Percentiles rank a stretch among this genome's conserved stretches.
Evolutionary conservation across 78 protist genomes (phyloP).

Genomic region (Emiliania huxleyi): DNA sequence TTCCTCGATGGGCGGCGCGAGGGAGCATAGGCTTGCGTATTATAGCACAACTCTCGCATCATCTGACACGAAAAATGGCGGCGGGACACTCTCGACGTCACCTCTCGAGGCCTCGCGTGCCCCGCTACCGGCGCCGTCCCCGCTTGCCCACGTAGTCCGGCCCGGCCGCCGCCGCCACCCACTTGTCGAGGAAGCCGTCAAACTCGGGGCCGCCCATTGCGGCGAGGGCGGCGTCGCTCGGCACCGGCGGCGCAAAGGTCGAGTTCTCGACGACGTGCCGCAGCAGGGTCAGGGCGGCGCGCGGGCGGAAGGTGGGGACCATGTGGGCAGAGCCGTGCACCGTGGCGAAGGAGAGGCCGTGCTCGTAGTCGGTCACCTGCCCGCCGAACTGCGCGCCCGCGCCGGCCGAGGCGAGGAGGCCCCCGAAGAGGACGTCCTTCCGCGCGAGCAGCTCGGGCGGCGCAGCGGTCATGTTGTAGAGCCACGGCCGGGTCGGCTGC

Average conservation of each 20-base stretch:
- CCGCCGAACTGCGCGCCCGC: slow-evolving; percentile 9
- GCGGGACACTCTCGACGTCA: no score
- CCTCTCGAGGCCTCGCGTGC: no score
- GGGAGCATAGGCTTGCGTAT: no score
- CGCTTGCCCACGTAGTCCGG: no score
- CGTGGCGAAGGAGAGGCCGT: neutral
- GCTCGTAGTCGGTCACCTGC: neutral
- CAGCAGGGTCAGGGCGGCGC: neutral
- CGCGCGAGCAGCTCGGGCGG: neutral
- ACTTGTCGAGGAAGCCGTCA: neutral
- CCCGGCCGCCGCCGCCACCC: neutral
- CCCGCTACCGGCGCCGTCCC: no score
- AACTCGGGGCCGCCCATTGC: neutral
- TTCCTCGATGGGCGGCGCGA: no score
- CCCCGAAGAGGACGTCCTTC: neutral
- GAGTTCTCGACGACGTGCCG: neutral
- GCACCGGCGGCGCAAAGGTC: neutral
- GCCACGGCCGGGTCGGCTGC: slow-evolving; percentile 10
- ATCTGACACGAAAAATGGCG: no score
- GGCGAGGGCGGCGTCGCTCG: no score
- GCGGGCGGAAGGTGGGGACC: slow-evolving; percentile 20
- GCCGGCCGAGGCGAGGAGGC: neutral
- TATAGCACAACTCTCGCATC: no score
- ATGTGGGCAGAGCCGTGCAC: slow-evolving; percentile 22
- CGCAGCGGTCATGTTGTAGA: neutral